These are phyloP conservation scores for Meyerozyma carpophila DNA, from an alignment of 1,139 yeast species.

Conservation along the genomic window DNA sequence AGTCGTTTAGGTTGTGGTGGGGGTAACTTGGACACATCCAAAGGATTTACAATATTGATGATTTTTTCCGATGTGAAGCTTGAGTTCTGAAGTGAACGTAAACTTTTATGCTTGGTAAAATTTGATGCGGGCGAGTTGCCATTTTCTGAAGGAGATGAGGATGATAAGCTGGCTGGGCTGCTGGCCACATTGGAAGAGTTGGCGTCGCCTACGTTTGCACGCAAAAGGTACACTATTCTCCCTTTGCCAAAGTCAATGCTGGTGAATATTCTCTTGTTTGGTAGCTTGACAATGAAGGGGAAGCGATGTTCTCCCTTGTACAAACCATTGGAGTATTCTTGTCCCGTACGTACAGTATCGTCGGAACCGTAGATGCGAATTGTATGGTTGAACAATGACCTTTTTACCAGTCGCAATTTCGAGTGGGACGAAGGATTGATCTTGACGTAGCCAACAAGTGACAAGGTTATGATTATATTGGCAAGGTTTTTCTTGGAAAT, in stretches of 20 bases:
- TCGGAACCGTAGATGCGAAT: constrained; percentile 58
- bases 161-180: background rate
- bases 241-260: constrained; percentile 85
- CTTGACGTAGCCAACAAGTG: constrained; percentile 53
- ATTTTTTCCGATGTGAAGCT: constrained; percentile 47
- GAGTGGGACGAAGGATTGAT: constrained; percentile 48
- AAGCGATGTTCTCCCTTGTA: constrained; percentile 82
- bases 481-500: constrained; percentile 51
- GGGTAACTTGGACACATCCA: constrained; percentile 64
- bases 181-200: constrained; percentile 4
- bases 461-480: constrained; percentile 48
- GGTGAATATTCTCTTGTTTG: constrained; percentile 64
- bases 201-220: constrained; percentile 46
- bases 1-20: constrained; percentile 64
- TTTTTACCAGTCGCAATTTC: constrained; percentile 46
- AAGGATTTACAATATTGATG: constrained; percentile 62
- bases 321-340: constrained; percentile 40
- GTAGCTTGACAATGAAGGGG: constrained; percentile 77
- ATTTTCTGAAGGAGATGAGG: constrained; percentile 3
- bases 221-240: constrained; percentile 61
- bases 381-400: constrained; percentile 57
- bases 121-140: constrained; percentile 9
- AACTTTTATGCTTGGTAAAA: constrained; percentile 17
- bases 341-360: constrained; percentile 2
- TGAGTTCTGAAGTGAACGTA: constrained; percentile 19